Base-by-base conservation (phyloP, 768 basidiomycete species). In the Suillus cothurnatus region DNA sequence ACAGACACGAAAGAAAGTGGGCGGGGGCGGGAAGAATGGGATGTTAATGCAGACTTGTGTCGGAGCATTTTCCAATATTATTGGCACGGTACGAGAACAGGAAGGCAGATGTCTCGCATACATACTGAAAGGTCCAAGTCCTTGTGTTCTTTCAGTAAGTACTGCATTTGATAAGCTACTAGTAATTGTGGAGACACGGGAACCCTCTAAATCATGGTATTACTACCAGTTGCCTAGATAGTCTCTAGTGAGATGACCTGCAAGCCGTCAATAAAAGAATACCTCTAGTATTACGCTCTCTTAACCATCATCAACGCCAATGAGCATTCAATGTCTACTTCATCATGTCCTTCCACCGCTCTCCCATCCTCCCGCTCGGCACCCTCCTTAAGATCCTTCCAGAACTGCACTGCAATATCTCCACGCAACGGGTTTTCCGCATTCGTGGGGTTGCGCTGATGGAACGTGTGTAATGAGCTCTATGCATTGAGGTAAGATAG, bases 401-500 rank as follows among this genome's bases (percentile, higher is more conserved):
- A 86, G 69, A 91, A 89, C 19, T 90, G 79, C 67, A 84, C 78
- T 11, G 88, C 85, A 49, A 94, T 83, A 72, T 90, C 87, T 1
- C 89, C 89, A 26, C 87, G 86, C 0, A n/a, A n/a, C n/a, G 73
- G 67, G 31, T 78, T 73, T 50, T 72, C 68, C 15, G 61, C 65
- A 70, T 93, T 90, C 36, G 85, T 81, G 0, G 91, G 90, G 71
- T 87, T 82, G 14, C 71, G 71, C 67, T 90, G 88, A 66, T 86
- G 85, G 73, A 84, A 94, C 15, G 84, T 86, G 66, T 90, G 86
- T 57, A 92, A 76, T 2, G 91, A 78, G 69, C 89, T 92, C 80
- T 84, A 89, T 0, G 92, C 92, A 56, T 85, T 80, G n/a, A 94
- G 78, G 72, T 93, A 94, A 2, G 80, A 83, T 6, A 90, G 80